These are phyloP conservation scores for Trichoderma virens DNA, from an alignment of 495 filamentous ascomycete genomes.

Conservation along the genomic window DNA sequence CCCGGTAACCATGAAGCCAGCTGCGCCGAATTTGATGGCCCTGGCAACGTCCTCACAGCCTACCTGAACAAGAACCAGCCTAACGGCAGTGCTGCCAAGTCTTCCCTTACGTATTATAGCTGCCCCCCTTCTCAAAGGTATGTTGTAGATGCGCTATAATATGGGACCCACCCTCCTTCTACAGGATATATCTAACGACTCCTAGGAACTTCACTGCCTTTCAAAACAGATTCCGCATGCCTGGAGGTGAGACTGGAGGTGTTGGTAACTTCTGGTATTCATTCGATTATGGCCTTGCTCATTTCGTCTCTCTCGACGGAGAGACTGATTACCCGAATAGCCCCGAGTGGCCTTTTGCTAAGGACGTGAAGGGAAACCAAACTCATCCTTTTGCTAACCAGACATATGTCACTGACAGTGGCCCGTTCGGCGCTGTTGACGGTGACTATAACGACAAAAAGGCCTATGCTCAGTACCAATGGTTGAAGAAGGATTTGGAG, in stretches of 20 bases:
- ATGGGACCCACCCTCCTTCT: not conserved
- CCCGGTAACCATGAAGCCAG: constrained; percentile 28
- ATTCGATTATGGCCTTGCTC: constrained; percentile 50
- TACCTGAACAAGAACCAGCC: constrained; percentile 32
- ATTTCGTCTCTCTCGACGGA: constrained; percentile 47
- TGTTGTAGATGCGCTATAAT: not conserved
- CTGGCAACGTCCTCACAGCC: constrained; percentile 36
- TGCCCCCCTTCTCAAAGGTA: constrained; percentile 33
- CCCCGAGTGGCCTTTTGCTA: constrained; percentile 32
- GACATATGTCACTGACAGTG: constrained; percentile 41
- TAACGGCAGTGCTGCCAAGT: constrained; percentile 22
- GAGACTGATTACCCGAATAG: constrained; percentile 39
- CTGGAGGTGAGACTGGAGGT: constrained; percentile 19
- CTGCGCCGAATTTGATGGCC: constrained; percentile 41
- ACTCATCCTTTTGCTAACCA: constrained; percentile 31
- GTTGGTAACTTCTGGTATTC: constrained; percentile 53
- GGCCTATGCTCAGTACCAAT: constrained; percentile 38
- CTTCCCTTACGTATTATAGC: constrained; percentile 38
- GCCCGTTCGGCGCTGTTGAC: constrained; percentile 41
- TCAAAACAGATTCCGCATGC: constrained; percentile 22
- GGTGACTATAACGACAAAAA: constrained; percentile 26
- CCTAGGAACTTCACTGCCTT: constrained; percentile 28
- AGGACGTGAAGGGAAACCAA: constrained; percentile 33
- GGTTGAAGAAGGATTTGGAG: constrained; percentile 40
- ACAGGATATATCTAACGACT: not conserved